Evolutionary conservation across 2,329 filamentous ascomycete genomes (phyloP).

Genomic region (Penicillium sp.): DNA sequence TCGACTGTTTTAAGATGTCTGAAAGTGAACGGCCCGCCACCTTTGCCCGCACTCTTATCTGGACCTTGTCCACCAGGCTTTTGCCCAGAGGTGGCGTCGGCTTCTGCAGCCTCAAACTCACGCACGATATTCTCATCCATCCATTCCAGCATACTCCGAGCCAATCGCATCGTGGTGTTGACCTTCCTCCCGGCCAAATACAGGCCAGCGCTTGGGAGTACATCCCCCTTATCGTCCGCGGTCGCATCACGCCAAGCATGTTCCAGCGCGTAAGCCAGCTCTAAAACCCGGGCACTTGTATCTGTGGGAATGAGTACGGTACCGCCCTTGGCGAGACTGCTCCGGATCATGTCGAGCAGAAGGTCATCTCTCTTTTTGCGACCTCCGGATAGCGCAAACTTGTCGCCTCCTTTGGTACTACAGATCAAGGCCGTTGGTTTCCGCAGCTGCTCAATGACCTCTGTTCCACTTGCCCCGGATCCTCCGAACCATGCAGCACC

Average conservation of each 20-base stretch:
- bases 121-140: constrained; percentile 95
- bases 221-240: constrained; percentile 50
- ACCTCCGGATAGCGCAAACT: constrained; percentile 66
- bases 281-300: constrained; percentile 89
- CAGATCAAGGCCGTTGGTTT: constrained; percentile 93
- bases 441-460: constrained; percentile 88
- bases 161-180: constrained; percentile 83
- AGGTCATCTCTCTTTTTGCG: constrained; percentile 80
- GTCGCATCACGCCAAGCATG: constrained; percentile 78
- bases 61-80: constrained; percentile 31
- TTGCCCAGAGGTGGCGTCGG: constrained; percentile 39
- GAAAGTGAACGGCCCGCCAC: constrained; percentile 80
- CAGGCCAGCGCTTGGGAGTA: constrained; percentile 56
- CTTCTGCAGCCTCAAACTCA: constrained; percentile 71
- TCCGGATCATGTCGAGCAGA: constrained; percentile 75
- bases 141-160: constrained; percentile 96
- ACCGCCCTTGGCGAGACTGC: constrained; percentile 75
- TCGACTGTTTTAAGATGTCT: constrained; percentile 80
- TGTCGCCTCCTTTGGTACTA: constrained; percentile 76
- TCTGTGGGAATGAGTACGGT: constrained; percentile 92
- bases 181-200: constrained; percentile 85
- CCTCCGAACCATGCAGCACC: constrained; percentile 92
- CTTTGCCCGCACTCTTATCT: constrained; percentile 42
- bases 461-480: constrained; percentile 72
- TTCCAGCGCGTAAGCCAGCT: constrained; percentile 87